Conservation (phyloP, 192 early-diverging fungal species). For the Coemansia sp. region DNA sequence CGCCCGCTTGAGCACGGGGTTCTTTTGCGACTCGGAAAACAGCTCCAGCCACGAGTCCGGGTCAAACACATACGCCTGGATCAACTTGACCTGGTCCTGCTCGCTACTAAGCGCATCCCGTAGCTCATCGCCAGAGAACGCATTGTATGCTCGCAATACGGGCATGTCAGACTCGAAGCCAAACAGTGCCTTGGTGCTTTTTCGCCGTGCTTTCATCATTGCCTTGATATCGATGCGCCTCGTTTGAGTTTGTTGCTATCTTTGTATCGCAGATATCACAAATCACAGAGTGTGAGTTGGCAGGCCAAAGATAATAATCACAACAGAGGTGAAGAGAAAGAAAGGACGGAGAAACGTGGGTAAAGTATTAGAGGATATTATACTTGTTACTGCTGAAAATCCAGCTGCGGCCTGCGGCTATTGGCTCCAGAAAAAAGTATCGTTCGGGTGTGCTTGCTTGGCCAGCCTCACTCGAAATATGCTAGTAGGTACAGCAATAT, state of each 20-base stretch:
- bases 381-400: not conserved
- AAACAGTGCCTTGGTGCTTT: constrained; percentile 48
- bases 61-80: constrained; percentile 43
- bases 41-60: constrained; percentile 40
- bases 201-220: constrained; percentile 50
- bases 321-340: not conserved
- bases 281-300: not conserved
- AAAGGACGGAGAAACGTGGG: not conserved
- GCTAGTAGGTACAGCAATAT: not conserved
- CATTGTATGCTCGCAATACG: constrained; percentile 45
- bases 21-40: constrained; percentile 42
- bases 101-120: constrained; percentile 42
- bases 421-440: not conserved
- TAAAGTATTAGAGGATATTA: no score
- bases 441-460: not conserved
- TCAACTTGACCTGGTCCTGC: constrained; percentile 41
- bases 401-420: constrained; percentile 1
- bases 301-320: not conserved
- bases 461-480: not conserved
- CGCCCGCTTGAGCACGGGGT: constrained; percentile 45
- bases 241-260: not conserved
- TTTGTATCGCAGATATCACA: not conserved
- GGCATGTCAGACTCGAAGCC: constrained; percentile 51
- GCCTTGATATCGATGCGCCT: not conserved
- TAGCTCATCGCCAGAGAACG: constrained; percentile 40